Evolutionary conservation across 352 stramenopile genomes (phyloP).

Genomic region (Pythium brachiatum): DNA sequence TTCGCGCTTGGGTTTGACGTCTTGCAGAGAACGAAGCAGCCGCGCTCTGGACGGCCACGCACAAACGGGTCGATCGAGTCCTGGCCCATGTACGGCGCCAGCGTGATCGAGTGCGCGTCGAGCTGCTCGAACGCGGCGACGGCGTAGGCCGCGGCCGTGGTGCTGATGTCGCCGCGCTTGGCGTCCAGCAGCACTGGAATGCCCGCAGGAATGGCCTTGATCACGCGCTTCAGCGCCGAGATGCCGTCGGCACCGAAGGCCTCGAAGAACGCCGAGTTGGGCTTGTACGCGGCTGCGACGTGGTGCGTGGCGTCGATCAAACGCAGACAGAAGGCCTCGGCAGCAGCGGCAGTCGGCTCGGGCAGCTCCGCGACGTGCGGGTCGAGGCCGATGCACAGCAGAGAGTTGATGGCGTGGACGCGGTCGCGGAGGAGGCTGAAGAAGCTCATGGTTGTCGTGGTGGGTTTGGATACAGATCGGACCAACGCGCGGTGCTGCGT

Average conservation of each 20-base stretch:
- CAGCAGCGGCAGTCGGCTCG: conserved; percentile 82
- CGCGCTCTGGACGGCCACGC: conserved; percentile 75
- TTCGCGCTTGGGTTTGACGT: conserved; percentile 98
- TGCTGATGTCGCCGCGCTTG: conserved; percentile 99
- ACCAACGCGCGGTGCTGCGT: conserved; percentile 12
- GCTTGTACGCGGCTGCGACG: conserved; percentile 96
- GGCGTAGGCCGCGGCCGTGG: conserved; percentile 96
- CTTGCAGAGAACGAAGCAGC: conserved; percentile 99
- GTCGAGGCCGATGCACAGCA: conserved; percentile 98
- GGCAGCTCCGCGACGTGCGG: conserved; percentile 89
- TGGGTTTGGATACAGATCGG: background rate
- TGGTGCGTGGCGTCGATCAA: conserved; percentile 95
- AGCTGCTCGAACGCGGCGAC: conserved; percentile 92
- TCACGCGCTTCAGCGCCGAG: conserved; percentile 88
- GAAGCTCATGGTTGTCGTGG: conserved; percentile 57
- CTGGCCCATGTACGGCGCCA: conserved; percentile 98
- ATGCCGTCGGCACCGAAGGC: conserved; percentile 86
- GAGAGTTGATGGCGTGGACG: conserved; percentile 90
- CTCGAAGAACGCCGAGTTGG: conserved; percentile 99
- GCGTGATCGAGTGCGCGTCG: conserved; percentile 94
- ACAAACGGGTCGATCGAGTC: conserved; percentile 98
- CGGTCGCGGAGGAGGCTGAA: conserved; percentile 87
- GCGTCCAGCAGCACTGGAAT: conserved; percentile 97
- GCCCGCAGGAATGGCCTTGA: conserved; percentile 81
- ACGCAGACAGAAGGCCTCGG: conserved; percentile 93